These are phyloP conservation scores for Phytopythium oedochilum DNA, from an alignment of 352 stramenopile genomes.

Conservation along the genomic window DNA sequence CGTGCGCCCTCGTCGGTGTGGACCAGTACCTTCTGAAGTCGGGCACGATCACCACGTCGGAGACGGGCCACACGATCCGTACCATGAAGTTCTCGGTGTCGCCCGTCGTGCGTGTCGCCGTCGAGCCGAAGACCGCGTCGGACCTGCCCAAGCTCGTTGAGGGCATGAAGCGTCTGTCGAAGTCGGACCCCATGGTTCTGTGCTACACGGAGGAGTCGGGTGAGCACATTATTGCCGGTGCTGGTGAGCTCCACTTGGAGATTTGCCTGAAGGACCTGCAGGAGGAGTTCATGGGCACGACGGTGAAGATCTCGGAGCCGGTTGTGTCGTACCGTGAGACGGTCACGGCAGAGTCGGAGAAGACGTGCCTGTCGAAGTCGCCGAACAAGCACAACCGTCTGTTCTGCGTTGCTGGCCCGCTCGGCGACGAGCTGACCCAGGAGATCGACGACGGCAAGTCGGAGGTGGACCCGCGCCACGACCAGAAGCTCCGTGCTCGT, in stretches of 20 bases:
- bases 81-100: constrained; percentile 99
- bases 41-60: constrained; percentile 98
- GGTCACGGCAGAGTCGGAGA: constrained; percentile 92
- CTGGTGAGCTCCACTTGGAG: constrained; percentile 99
- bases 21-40: constrained; percentile 99
- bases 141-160: constrained; percentile 99
- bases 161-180: constrained; percentile 99
- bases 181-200: constrained; percentile 99
- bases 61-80: constrained; percentile 98
- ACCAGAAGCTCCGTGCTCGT: constrained; percentile 96
- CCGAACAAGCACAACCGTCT: constrained; percentile 99
- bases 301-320: constrained; percentile 99
- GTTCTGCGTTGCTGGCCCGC: constrained; percentile 91
- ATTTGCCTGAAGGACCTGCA: constrained; percentile 99
- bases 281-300: constrained; percentile 99
- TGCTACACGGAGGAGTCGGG: constrained; percentile 99
- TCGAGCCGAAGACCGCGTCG: constrained; percentile 98
- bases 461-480: constrained; percentile 85
- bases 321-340: constrained; percentile 99
- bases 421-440: constrained; percentile 93
- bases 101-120: constrained; percentile 98
- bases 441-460: constrained; percentile 98
- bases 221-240: constrained; percentile 99
- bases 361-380: constrained; percentile 98
- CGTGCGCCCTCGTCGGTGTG: constrained; percentile 97